phyloP scores from a whole-genome alignment of 1,284 basidiomycete genomes.

The Limonomyces culmigenus region DNA sequence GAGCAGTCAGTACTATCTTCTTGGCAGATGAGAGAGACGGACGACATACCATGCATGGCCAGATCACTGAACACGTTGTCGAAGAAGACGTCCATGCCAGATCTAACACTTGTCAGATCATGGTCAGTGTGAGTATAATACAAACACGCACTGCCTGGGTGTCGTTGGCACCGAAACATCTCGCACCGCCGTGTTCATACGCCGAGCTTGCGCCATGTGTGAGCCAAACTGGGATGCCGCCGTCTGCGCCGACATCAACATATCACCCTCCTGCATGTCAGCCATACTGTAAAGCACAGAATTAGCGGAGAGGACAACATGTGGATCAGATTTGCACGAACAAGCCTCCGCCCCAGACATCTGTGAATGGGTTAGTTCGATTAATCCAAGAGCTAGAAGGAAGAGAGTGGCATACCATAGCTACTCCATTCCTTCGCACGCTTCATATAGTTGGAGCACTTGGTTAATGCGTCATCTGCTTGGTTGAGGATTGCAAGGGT shows the following conservation, averaged over 20 bases:
- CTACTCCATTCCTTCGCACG: background rate
- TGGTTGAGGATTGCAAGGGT: background rate
- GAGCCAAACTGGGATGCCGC: background rate
- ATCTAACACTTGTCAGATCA: background rate
- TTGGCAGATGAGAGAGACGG: background rate
- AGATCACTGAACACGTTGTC: background rate
- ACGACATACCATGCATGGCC: background rate
- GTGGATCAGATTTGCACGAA: too few relatives aligned
- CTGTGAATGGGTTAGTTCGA: background rate
- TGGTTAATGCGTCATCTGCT: background rate
- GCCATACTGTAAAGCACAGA: background rate
- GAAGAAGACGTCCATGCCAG: background rate
- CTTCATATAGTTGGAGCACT: background rate
- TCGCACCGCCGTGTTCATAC: background rate
- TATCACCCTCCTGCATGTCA: background rate
- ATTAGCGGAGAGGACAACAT: too few relatives aligned
- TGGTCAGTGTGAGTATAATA: too few relatives aligned
- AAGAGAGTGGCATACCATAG: background rate
- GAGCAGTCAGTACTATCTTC: background rate
- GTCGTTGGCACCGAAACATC: too few relatives aligned
- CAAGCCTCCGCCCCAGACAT: too few relatives aligned
- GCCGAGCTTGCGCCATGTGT: background rate
- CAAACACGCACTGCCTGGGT: too few relatives aligned
- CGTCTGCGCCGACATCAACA: background rate
- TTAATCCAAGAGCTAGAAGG: too few relatives aligned